Percentiles rank a stretch among this genome's conserved stretches.
These are phyloP conservation scores for Jaenimonas drosophilae DNA, from an alignment of 208 protist species.

Conservation along the genomic window DNA sequence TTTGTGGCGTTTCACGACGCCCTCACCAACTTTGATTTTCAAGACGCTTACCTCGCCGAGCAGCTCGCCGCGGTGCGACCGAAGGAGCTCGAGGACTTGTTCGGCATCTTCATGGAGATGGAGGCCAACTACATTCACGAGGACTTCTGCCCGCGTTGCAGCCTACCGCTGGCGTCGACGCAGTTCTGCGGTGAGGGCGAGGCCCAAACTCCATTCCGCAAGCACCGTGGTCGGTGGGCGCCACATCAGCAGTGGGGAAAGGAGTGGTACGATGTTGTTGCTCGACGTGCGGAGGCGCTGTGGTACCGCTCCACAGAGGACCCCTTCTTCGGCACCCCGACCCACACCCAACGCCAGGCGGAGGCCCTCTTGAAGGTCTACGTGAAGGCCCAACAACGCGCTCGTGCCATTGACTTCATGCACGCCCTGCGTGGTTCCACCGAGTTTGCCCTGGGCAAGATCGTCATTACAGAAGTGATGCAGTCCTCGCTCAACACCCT, in stretches of 20 bases:
- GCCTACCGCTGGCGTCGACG: conserved; percentile 67
- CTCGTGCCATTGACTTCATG: conserved; percentile 79
- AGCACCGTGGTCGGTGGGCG: conserved; percentile 78
- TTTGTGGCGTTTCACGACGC: conserved; percentile 86
- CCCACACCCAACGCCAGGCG: conserved; percentile 79
- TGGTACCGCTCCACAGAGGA: conserved; percentile 84
- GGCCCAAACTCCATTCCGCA: conserved; percentile 63
- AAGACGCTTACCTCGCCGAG: conserved; percentile 61
- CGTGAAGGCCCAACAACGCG: conserved; percentile 62
- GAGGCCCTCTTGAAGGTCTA: conserved; percentile 71
- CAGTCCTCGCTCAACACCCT: conserved; percentile 42
- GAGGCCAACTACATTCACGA: conserved; percentile 80
- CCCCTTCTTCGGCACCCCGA: conserved; percentile 63
- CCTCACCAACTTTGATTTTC: conserved; percentile 76
- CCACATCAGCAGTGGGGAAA: conserved; percentile 76
- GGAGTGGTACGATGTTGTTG: conserved; percentile 84
- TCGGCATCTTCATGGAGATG: conserved; percentile 88
- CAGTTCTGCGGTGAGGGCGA: conserved; percentile 84
- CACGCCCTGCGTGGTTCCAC: conserved; percentile 55
- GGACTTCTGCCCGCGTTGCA: conserved; percentile 82
- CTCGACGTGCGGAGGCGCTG: conserved; percentile 78
- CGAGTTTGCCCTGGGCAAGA: conserved; percentile 51
- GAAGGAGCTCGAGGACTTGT: conserved; percentile 60
- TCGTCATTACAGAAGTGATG: conserved; percentile 54
- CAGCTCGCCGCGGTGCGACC: conserved; percentile 53